Percentiles rank a stretch among this genome's conserved stretches.
Evolutionary conservation across 176 grass and related monocot genomes (phyloP).

Genomic region (Chrysopogon serrulatus): DNA sequence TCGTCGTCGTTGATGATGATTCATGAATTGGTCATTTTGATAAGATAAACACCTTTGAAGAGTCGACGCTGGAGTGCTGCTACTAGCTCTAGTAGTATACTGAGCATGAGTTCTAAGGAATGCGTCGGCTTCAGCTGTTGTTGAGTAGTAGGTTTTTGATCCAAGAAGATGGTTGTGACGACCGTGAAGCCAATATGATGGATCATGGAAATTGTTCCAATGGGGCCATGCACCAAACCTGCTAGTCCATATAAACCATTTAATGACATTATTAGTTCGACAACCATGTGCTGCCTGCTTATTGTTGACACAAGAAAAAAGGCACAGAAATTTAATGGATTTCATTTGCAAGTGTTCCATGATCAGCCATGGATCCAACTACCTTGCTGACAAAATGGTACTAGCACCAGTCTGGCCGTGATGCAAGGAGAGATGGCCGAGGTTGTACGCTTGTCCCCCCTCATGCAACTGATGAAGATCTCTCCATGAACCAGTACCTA

Average conservation of each 20-base stretch:
- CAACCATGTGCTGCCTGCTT: not conserved
- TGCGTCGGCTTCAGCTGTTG: not conserved
- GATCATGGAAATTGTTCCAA: constrained; percentile 29
- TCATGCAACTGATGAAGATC: not conserved
- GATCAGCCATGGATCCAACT: constrained; percentile 20
- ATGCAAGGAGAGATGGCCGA: constrained; percentile 25
- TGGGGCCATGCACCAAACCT: constrained; percentile 28
- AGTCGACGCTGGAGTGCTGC: not conserved
- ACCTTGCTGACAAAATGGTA: constrained; percentile 34
- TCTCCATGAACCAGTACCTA: constrained; percentile 24
- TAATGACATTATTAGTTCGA: not conserved
- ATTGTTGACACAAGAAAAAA: not conserved
- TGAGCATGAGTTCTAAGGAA: not conserved
- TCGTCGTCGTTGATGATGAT: not conserved
- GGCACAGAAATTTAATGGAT: not conserved
- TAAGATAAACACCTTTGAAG: not conserved
- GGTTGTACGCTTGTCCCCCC: constrained; percentile 20
- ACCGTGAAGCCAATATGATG: constrained; percentile 14
- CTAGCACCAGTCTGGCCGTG: constrained; percentile 19
- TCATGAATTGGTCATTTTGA: constrained; percentile 11
- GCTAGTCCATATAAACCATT: not conserved
- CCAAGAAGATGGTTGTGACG: constrained; percentile 1
- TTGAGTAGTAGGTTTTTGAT: constrained; percentile 18
- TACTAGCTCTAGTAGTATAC: not conserved
- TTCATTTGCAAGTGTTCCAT: constrained; percentile 7